Evolutionary conservation across 495 filamentous ascomycete genomes (phyloP).

Genomic region (Lasiosphaeria ovina): DNA sequence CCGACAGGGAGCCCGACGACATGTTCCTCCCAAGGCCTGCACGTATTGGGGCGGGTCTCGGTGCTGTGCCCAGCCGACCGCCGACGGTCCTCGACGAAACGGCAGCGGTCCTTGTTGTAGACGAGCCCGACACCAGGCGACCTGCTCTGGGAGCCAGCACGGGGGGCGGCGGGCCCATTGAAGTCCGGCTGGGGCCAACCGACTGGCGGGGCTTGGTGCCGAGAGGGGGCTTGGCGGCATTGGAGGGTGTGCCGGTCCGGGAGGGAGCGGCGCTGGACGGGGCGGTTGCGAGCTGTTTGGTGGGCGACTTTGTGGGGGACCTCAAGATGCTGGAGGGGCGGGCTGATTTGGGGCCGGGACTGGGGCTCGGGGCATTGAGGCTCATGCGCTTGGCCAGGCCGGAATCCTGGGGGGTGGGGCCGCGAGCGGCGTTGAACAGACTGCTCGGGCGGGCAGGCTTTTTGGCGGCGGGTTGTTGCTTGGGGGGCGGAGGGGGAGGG

Average conservation of each 20-base stretch:
- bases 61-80: slow-evolving; percentile 32
- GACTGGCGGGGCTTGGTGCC: slow-evolving; percentile 53
- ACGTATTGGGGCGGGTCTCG: slow-evolving; percentile 32
- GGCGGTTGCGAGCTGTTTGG: slow-evolving; percentile 65
- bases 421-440: slow-evolving; percentile 32
- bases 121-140: slow-evolving; percentile 36
- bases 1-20: slow-evolving; percentile 43
- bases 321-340: slow-evolving; percentile 55
- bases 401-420: slow-evolving; percentile 44
- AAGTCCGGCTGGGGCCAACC: slow-evolving; percentile 50
- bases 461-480: slow-evolving; percentile 29
- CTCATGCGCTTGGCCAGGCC: slow-evolving; percentile 61
- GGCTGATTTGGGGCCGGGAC: slow-evolving; percentile 53
- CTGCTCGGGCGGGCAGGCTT: slow-evolving; percentile 39
- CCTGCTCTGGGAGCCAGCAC: slow-evolving; percentile 30
- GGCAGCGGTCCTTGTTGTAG: slow-evolving; percentile 28
- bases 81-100: slow-evolving; percentile 36
- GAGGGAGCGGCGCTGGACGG: slow-evolving; percentile 56
- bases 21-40: slow-evolving; percentile 36
- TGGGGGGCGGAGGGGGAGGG: slow-evolving; percentile 30
- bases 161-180: slow-evolving; percentile 68
- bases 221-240: slow-evolving; percentile 41
- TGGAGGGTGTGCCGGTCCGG: slow-evolving; percentile 60
- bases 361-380: slow-evolving; percentile 65
- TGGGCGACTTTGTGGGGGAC: slow-evolving; percentile 79